These are phyloP conservation scores for Cyclotella cryptica DNA, from an alignment of 108 stramenopile species.

Conservation along the genomic window DNA sequence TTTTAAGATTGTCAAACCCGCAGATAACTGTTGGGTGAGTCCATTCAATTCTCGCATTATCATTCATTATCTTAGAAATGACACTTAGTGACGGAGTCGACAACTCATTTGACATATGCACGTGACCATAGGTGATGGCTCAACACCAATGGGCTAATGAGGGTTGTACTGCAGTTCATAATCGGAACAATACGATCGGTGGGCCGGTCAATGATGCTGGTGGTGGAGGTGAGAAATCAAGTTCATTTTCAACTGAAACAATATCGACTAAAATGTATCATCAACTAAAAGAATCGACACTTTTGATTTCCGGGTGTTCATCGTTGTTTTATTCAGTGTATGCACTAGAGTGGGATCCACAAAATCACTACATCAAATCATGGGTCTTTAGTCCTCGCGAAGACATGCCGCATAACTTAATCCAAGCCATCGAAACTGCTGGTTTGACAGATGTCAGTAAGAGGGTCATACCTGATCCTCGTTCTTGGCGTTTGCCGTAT, in stretches of 20 bases:
- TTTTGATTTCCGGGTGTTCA: not conserved
- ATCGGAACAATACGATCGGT: constrained; percentile 73
- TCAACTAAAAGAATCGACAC: not conserved
- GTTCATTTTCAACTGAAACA: not conserved
- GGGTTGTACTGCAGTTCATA: constrained; percentile 85
- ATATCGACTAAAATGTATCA: not conserved
- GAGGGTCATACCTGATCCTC: constrained; percentile 81
- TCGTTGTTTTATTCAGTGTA: constrained; percentile 7
- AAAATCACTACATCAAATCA: constrained; percentile 80
- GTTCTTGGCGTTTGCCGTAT: constrained; percentile 85
- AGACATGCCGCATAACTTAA: constrained; percentile 76
- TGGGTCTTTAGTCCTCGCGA: constrained; percentile 87
- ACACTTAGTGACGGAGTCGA: not conserved
- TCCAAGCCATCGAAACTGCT: constrained; percentile 68
- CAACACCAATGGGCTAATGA: constrained; percentile 96
- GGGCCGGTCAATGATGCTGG: constrained; percentile 83
- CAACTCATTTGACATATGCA: not conserved
- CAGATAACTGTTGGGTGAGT: constrained; percentile 81
- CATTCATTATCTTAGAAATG: not conserved
- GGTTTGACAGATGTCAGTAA: constrained; percentile 33
- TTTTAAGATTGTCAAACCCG: constrained; percentile 60
- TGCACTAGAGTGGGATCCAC: constrained; percentile 89
- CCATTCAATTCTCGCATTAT: not conserved
- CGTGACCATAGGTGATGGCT: constrained; percentile 52
- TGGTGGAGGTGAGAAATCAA: constrained; percentile 68